Evolutionary conservation across 192 early-diverging fungal genomes (phyloP).

Genomic region (Backusella australiensis): DNA sequence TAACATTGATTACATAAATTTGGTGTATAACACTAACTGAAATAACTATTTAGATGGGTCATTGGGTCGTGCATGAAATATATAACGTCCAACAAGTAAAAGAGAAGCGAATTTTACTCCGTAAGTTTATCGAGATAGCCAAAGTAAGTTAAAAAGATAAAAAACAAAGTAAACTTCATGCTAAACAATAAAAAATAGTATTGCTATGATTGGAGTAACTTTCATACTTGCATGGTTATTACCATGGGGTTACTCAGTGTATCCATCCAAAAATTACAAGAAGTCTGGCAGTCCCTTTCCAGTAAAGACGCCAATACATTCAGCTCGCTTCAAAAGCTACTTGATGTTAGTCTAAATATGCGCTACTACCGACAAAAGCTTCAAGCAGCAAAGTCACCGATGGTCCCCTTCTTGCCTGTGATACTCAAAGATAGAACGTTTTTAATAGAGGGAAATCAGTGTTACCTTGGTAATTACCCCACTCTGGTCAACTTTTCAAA

Average conservation of each 20-base stretch:
- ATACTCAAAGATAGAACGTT: constrained; percentile 75
- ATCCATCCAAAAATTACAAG: constrained; percentile 52
- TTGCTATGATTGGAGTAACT: constrained; percentile 57
- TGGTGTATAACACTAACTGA: background rate
- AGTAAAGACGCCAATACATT: constrained; percentile 45
- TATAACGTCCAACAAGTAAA: constrained; percentile 7
- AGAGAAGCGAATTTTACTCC: constrained; percentile 13
- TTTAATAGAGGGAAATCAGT: constrained; percentile 67
- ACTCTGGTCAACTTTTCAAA: constrained; percentile 53
- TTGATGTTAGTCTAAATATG: constrained; percentile 72
- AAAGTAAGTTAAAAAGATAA: constrained; percentile 18
- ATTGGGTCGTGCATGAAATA: constrained; percentile 36
- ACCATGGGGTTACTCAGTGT: constrained; percentile 54
- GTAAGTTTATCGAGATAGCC: constrained; percentile 35
- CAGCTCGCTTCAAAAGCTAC: constrained; percentile 48
- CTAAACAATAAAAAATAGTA: constrained; percentile 24
- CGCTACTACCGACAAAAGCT: constrained; percentile 54
- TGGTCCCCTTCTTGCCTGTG: constrained; percentile 65
- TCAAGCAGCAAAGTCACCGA: constrained; percentile 39
- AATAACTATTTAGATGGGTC: constrained; percentile 24
- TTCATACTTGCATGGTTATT: constrained; percentile 67
- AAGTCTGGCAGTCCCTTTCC: constrained; percentile 39
- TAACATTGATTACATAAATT: background rate
- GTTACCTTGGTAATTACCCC: constrained; percentile 2
- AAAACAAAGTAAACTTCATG: background rate